phyloP scores from a whole-genome alignment of 352 stramenopile genomes.

The Globisporangium parvum region DNA sequence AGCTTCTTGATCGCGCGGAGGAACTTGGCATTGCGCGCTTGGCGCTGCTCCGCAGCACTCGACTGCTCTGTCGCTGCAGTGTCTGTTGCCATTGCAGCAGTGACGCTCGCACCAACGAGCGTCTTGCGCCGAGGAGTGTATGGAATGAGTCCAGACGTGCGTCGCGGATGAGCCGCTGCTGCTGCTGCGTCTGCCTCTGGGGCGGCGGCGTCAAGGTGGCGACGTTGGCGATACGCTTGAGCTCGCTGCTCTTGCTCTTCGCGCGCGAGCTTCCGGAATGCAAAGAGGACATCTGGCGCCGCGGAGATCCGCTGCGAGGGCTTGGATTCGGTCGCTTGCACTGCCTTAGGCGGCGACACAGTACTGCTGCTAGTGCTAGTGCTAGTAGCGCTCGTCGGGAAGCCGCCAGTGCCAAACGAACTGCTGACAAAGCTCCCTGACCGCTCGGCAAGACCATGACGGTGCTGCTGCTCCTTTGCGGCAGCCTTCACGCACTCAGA shows the following conservation, averaged over 20 bases:
- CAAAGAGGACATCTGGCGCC: conserved; percentile 8
- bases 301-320: conserved; percentile 1
- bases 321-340: conserved; percentile 1
- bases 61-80: background rate
- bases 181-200: background rate
- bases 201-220: background rate
- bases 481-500: conserved; percentile 18
- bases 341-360: background rate
- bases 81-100: background rate
- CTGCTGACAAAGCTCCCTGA: conserved; percentile 7
- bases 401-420: conserved; percentile 2
- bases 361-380: background rate
- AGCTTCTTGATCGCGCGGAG: conserved; percentile 36
- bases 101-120: background rate
- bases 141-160: background rate
- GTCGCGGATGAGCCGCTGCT: background rate
- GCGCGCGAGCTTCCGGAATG: conserved; percentile 3
- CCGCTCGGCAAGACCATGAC: background rate
- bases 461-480: conserved; percentile 10
- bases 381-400: background rate
- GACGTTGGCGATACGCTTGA: conserved; percentile 5
- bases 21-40: conserved; percentile 22
- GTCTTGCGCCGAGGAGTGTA: conserved; percentile 2
- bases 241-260: conserved; percentile 10
- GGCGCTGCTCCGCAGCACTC: conserved; percentile 1